Conservation (phyloP, 768 basidiomycete genomes). For the Suillus paluster region DNA sequence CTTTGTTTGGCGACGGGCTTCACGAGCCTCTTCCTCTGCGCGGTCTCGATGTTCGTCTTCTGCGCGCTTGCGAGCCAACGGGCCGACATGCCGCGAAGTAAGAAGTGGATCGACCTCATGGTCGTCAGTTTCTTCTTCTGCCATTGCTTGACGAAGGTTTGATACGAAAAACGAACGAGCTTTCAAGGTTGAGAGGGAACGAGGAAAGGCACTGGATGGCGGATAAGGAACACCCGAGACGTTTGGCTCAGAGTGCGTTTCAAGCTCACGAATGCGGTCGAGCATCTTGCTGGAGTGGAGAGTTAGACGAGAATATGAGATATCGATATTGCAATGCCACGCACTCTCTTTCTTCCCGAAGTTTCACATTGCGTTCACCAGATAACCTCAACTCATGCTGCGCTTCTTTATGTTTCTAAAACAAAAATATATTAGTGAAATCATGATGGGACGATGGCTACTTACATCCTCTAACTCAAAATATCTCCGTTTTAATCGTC, state of each 20-base stretch:
- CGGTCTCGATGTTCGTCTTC: conserved; percentile 48
- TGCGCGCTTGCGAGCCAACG: conserved; percentile 47
- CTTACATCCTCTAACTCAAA: conserved; percentile 74
- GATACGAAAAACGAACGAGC: conserved; percentile 48
- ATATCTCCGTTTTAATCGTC: conserved; percentile 65
- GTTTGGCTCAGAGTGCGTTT: conserved; percentile 43
- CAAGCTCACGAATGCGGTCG: conserved; percentile 66
- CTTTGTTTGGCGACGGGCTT: conserved; percentile 40
- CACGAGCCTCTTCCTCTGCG: conserved; percentile 51
- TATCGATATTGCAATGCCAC: conserved; percentile 27
- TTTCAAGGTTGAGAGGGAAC: conserved; percentile 46
- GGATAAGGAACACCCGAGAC: conserved; percentile 39
- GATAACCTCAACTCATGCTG: conserved; percentile 60
- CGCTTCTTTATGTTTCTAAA: conserved; percentile 63
- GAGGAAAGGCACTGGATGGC: conserved; percentile 52
- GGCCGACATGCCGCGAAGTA: conserved; percentile 50
- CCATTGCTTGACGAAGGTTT: conserved; percentile 53
- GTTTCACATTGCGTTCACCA: conserved; percentile 64
- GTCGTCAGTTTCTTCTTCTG: conserved; percentile 49
- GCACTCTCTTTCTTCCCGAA: conserved; percentile 67
- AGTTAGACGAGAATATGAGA: conserved; percentile 1
- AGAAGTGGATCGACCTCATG: conserved; percentile 50
- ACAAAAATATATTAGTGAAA: conserved; percentile 27
- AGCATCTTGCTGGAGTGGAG: conserved; percentile 48
- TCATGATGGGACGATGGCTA: conserved; percentile 11